Evolutionary conservation across 768 basidiomycete genomes (phyloP), one percentile per base, ranked within the genome.

Genomic region (Rhizopogon vinicolor): DNA sequence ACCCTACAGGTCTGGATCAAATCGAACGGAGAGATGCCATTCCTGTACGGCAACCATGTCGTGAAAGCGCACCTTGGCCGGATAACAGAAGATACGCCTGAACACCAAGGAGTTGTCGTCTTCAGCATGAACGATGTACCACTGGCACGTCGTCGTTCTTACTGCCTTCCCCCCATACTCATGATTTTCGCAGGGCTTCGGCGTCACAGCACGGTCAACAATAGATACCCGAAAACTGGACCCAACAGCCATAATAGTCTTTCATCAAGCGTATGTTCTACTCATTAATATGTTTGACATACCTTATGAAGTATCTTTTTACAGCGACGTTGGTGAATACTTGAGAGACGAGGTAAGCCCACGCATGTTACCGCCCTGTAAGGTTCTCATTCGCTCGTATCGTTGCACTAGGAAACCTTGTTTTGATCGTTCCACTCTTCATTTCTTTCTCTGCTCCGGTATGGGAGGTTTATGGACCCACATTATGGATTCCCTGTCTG

Each of bases 1-100:
- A 19, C 33, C 14, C 14, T 16, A 4, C 57, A 98, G 96, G 83
- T 98, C 16, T 99, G 97, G 97, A 93, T 99, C 69, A 99, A 99
- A 72, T 88, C 95, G 25, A 96, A 98, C 61, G 97, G 97, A 65
- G 97, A 99, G 74, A 96, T 99, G 88, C 97, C 97, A 1, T 99
- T 96, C 80, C 75, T 99, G 39, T 99, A 99, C 66, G 97, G 97
- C 54, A 99, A 99, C 68, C 95, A 99, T 74, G 87, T 98, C 56
- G 83, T 98, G 60, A 99, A 98, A 74, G 97, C 97, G 8, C 97
- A 99, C 72, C 78, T 99, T n/a, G 97, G 97, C 16, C 83, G 96
- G 57, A 98, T 98, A 68, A 98, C 97, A 46, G 97, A 99, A 68
- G 97, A 99, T 66, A 96, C 95, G 3, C 95, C 96, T 10, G 97